Percentiles rank a stretch among this genome's conserved stretches.
These are phyloP conservation scores for Camellia oleifera DNA, from an alignment of 179 eudicot genomes.

Conservation along the genomic window DNA sequence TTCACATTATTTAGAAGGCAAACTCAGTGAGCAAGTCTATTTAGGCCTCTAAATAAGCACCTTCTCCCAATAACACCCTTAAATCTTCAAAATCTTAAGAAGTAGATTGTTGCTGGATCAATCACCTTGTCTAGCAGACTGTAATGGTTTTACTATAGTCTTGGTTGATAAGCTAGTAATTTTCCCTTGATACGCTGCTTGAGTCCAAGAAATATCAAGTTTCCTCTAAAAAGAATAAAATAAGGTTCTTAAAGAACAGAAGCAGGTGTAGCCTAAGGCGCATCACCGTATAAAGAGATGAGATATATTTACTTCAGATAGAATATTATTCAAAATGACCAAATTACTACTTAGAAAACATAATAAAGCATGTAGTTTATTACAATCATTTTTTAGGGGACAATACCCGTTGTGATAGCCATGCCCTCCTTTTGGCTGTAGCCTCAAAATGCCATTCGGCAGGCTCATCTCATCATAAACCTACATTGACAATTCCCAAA, in stretches of 20 bases:
- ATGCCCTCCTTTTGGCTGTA: slow-evolving; percentile 97
- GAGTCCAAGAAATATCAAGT: neutral
- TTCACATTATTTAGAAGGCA: no score
- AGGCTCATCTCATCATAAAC: slow-evolving; percentile 96
- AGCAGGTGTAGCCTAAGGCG: neutral
- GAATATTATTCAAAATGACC: neutral
- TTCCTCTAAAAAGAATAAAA: neutral
- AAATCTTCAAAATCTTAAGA: neutral
- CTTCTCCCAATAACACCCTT: neutral
- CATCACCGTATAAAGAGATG: neutral
- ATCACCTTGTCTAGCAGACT: neutral
- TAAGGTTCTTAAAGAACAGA: neutral
- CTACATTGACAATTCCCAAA: slow-evolving; percentile 29
- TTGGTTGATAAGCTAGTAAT: slow-evolving; percentile 6
- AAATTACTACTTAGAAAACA: neutral
- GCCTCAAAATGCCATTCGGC: slow-evolving; percentile 89
- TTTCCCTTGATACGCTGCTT: neutral
- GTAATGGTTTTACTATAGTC: slow-evolving; percentile 4
- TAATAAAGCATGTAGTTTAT: neutral
- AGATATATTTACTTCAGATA: neutral
- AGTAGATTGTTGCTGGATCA: neutral
- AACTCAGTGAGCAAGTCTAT: neutral
- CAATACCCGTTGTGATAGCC: slow-evolving; percentile 94
- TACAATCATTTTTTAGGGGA: slow-evolving; percentile 5
- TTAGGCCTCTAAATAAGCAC: neutral